A percentile compares a stretch with the other conserved stretches of the same genome.
Evolutionary conservation across 225 moss, liverwort and hornwort genomes (phyloP).

Genomic region (Ulota crispa): DNA sequence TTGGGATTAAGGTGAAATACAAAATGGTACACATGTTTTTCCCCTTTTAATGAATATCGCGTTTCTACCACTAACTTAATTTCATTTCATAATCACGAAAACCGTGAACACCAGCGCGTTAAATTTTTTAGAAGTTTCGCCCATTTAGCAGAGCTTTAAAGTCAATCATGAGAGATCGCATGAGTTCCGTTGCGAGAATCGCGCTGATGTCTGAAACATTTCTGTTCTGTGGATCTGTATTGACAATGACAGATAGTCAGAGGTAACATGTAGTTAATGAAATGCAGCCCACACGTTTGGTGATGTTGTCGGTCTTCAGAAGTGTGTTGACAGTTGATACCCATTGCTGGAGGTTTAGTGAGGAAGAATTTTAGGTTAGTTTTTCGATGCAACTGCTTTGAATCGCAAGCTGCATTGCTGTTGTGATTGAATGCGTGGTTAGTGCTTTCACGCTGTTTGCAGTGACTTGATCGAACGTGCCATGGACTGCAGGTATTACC

Average conservation of each 20-base stretch:
- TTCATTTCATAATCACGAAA: too few relatives aligned
- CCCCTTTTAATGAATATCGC: too few relatives aligned
- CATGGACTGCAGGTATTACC: not conserved
- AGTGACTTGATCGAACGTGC: not conserved
- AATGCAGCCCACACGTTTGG: not conserved
- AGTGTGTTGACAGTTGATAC: not conserved
- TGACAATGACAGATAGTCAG: not conserved
- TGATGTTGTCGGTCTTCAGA: not conserved
- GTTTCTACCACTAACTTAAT: too few relatives aligned
- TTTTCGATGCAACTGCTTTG: too few relatives aligned
- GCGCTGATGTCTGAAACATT: not conserved
- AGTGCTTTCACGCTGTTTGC: not conserved
- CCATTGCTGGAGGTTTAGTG: not conserved
- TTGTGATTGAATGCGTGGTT: not conserved
- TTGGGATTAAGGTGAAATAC: too few relatives aligned
- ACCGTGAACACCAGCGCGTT: too few relatives aligned
- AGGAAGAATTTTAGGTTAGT: too few relatives aligned
- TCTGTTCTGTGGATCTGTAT: not conserved
- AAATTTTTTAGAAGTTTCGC: too few relatives aligned
- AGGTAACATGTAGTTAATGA: not conserved
- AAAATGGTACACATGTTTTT: too few relatives aligned
- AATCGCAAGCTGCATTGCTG: not conserved
- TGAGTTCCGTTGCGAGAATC: not conserved
- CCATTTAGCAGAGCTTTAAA: too few relatives aligned
- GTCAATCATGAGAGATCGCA: too few relatives aligned